Evolutionary conservation across 352 stramenopile genomes (phyloP).

Genomic region (Pythium apleroticum): DNA sequence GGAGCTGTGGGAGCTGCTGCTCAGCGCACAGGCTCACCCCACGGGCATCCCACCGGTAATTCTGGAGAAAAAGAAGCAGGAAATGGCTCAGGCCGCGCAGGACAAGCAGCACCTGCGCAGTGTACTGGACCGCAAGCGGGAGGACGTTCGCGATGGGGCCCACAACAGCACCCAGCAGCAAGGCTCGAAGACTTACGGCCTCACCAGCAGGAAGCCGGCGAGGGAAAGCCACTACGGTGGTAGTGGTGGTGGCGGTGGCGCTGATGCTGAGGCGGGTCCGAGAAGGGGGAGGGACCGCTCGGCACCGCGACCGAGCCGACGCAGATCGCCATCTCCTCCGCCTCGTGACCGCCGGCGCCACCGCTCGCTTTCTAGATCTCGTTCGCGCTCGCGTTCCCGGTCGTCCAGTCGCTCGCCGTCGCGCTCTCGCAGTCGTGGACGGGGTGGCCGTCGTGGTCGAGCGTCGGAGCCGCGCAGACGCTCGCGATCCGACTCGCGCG

Average conservation of each 20-base stretch:
- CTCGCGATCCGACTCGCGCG: slow-evolving; percentile 24
- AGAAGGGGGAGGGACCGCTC: slow-evolving; percentile 5
- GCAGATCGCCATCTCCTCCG: slow-evolving; percentile 9
- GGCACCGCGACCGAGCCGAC: slow-evolving; percentile 19
- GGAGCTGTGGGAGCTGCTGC: slow-evolving; percentile 89
- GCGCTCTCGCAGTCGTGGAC: slow-evolving; percentile 17
- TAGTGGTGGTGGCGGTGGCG: not conserved
- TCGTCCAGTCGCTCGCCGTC: slow-evolving; percentile 27
- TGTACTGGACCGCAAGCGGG: slow-evolving; percentile 55
- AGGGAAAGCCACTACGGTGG: not conserved
- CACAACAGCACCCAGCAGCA: not conserved
- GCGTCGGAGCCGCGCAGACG: slow-evolving; percentile 21
- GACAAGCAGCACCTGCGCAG: slow-evolving; percentile 62
- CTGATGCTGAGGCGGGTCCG: not conserved
- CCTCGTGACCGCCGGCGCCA: slow-evolving; percentile 7
- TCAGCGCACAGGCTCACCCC: slow-evolving; percentile 86
- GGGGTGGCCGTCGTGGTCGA: slow-evolving; percentile 18
- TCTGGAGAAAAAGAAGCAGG: slow-evolving; percentile 90
- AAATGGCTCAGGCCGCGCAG: slow-evolving; percentile 63
- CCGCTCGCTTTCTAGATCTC: slow-evolving; percentile 25
- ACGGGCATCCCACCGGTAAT: slow-evolving; percentile 86
- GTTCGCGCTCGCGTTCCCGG: slow-evolving; percentile 9
- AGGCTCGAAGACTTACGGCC: slow-evolving; percentile 10
- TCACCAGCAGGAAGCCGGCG: slow-evolving; percentile 1
- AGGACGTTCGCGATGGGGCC: slow-evolving; percentile 19